Evolutionary conservation across 2,329 filamentous ascomycete species (phyloP).

Genomic region (Talaromyces sp.): DNA sequence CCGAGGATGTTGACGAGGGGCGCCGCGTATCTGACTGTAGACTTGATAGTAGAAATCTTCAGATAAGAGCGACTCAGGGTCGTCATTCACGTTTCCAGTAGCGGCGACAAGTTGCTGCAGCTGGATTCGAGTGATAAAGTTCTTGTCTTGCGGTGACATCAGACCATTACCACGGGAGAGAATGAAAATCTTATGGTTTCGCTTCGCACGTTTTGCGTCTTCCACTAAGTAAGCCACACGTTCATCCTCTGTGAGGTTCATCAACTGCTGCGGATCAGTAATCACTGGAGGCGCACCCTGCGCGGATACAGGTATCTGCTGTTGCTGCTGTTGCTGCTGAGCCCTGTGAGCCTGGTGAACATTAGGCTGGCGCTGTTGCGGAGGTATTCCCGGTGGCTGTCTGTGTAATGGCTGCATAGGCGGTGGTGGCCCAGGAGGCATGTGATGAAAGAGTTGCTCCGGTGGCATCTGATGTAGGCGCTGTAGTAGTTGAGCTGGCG

Average conservation of each 20-base stretch:
- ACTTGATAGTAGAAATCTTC: conserved; percentile 99
- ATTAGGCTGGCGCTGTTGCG: conserved; percentile 1
- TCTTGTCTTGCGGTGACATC: conserved; percentile 99
- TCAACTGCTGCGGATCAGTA: conserved; percentile 66
- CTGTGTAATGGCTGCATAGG: conserved; percentile 44
- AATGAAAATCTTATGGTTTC: conserved; percentile 96
- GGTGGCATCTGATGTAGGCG: conserved; percentile 33
- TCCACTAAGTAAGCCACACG: conserved; percentile 78
- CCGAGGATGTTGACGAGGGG: conserved; percentile 82
- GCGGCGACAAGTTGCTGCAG: conserved; percentile 92
- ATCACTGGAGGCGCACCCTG: conserved; percentile 47
- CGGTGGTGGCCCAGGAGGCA: conserved; percentile 42
- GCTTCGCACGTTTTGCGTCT: conserved; percentile 90
- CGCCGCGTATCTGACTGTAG: conserved; percentile 86
- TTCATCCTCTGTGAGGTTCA: conserved; percentile 76
- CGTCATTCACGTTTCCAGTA: conserved; percentile 79
- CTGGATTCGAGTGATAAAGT: conserved; percentile 97
- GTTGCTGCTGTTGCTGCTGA: conserved; percentile 11
- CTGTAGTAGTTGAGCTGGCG: conserved; percentile 32
- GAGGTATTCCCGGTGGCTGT: conserved; percentile 4
- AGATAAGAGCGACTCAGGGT: conserved; percentile 71
- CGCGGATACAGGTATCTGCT: conserved; percentile 29
- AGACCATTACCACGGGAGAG: conserved; percentile 91
- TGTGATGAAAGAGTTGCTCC: conserved; percentile 32
- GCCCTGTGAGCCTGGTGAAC: background rate